These are phyloP conservation scores for Leishmania mexicana DNA, from an alignment of 208 protist species.

Conservation along the genomic window DNA sequence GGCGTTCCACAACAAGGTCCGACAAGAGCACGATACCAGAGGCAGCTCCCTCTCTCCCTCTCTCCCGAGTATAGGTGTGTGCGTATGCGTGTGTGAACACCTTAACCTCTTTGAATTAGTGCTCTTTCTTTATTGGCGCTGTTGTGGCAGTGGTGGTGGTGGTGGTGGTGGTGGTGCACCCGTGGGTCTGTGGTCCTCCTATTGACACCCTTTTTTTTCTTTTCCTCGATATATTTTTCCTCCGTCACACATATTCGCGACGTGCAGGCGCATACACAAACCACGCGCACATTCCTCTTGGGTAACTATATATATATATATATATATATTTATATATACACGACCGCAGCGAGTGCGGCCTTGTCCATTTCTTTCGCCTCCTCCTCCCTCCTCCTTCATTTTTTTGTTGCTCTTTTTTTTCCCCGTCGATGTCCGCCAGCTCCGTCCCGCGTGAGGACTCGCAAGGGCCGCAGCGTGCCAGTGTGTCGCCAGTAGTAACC, in stretches of 20 bases:
- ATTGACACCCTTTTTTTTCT: too few relatives aligned
- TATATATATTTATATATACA: not conserved
- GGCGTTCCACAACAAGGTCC: too few relatives aligned
- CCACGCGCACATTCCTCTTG: not conserved
- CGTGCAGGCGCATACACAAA: not conserved
- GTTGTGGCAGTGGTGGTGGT: not conserved
- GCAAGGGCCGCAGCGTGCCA: not conserved
- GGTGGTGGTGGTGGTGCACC: too few relatives aligned
- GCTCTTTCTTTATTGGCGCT: not conserved
- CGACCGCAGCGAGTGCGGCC: not conserved
- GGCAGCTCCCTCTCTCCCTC: too few relatives aligned
- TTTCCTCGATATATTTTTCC: not conserved
- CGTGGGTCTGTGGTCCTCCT: not conserved
- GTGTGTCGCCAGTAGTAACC: not conserved
- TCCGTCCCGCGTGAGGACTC: conserved; percentile 12
- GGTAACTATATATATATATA: not conserved
- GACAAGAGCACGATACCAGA: too few relatives aligned
- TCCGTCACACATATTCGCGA: not conserved
- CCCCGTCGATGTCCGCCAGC: conserved; percentile 16
- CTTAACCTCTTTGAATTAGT: not conserved
- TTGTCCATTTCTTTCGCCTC: not conserved
- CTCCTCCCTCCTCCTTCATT: not conserved
- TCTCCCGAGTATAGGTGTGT: not conserved
- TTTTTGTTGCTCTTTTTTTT: not conserved
- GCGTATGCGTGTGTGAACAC: not conserved